phyloP scores from a whole-genome alignment of 768 basidiomycete genomes.

The Pisolithus sp. region DNA sequence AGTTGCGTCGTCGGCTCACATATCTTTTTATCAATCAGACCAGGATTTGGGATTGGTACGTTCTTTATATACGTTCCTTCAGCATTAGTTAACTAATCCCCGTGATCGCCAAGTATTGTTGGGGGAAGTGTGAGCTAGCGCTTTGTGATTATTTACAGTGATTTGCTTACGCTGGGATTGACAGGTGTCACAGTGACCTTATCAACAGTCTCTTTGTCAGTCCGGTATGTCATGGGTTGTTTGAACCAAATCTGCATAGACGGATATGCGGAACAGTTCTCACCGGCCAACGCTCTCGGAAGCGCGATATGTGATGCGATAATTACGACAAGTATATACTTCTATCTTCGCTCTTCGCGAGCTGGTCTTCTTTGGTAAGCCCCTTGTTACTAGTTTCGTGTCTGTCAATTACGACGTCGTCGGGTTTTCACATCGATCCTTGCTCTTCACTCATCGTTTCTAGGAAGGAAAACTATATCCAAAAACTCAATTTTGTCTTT shows the following conservation, averaged over 20 bases:
- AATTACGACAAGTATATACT: conserved; percentile 15
- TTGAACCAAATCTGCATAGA: not conserved
- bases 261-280: conserved; percentile 2
- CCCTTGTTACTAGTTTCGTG: not conserved
- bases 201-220: not conserved
- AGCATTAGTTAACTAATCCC: not conserved
- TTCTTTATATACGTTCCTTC: not conserved
- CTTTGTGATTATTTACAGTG: not conserved
- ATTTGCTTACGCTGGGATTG: not conserved
- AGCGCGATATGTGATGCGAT: conserved; percentile 15
- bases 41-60: not conserved
- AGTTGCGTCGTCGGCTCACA: not conserved
- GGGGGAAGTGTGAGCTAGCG: not conserved
- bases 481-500: conserved; percentile 9
- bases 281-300: conserved; percentile 5
- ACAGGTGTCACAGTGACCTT: not conserved
- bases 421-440: no score
- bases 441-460: not conserved
- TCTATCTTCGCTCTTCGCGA: conserved; percentile 11
- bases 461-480: conserved; percentile 10
- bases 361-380: conserved; percentile 9
- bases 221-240: not conserved
- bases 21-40: not conserved
- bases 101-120: not conserved
- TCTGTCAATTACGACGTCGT: not conserved